Evolutionary conservation across 176 grass and related monocot genomes (phyloP), one percentile per base, ranked within the genome.

Genomic region (Stipa capillata): DNA sequence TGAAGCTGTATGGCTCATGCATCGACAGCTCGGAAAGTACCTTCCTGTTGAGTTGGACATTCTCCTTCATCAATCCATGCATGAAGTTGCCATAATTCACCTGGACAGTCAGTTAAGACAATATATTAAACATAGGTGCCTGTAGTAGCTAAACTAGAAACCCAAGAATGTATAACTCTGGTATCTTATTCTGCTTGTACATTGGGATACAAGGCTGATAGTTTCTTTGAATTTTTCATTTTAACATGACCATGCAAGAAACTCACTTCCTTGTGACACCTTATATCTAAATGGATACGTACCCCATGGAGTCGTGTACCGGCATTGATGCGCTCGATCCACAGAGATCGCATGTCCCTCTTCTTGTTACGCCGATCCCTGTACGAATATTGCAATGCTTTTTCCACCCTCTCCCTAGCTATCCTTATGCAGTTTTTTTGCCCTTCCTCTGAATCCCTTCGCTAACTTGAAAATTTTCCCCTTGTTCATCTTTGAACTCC

Each of bases 371-470:
- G 90, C 10, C 93, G 87, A 78, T 97, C 90, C 80, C 87, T 81
- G 82, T 97, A 97, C 0, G 90, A 90, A 62, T 97, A 92, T 4
- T 92, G 87, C 75, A 97, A 69, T 21, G 90, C 90, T 32, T 97
- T 90, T 73, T 97, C 90, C 57, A 97, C 93, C 83, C 90, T 86
- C 82, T 92, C 90, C 59, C 90, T 71, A 39, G 90, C 87, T 75
- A 97, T 92, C 50, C 93, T 67, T 78, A 97, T 92, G 58, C 93
- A 92, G 31, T 97, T 97, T 73, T 97, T 97, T n/a, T n/a, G n/a
- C n/a, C n/a, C n/a, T n/a, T n/a, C n/a, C n/a, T n/a, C n/a, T n/a
- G n/a, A n/a, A n/a, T n/a, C n/a, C n/a, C n/a, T n/a, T n/a, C n/a
- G n/a, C n/a, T n/a, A n/a, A n/a, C n/a, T n/a, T n/a, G n/a, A n/a